Evolutionary conservation across 1,284 basidiomycete genomes (phyloP).

Genomic region (Xerocomus cyaneibrunnescens): DNA sequence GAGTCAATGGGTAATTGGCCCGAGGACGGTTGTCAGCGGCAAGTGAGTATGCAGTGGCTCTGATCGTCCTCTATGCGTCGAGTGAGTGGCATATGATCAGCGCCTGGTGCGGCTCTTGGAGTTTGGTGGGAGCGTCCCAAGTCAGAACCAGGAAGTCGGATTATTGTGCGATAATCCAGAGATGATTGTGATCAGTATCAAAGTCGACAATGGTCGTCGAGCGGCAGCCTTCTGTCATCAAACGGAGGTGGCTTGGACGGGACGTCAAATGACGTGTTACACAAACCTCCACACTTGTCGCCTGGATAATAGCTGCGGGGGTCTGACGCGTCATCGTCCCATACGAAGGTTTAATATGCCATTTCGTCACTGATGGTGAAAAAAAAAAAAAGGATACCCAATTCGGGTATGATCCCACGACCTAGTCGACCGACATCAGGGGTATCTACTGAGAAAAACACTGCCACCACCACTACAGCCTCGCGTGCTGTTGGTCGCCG

Average conservation of each 20-base stretch:
- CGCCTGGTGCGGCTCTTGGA: conserved; percentile 24
- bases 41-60: conserved; percentile 14
- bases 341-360: conserved; percentile 43
- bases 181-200: conserved; percentile 23
- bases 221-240: conserved; percentile 27
- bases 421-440: too few species aligned
- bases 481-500: not conserved
- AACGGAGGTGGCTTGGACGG: conserved; percentile 20
- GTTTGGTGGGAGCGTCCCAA: conserved; percentile 10
- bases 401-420: too few species aligned
- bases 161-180: conserved; percentile 31
- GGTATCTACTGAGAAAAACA: not conserved
- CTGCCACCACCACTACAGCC: not conserved
- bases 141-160: conserved; percentile 25
- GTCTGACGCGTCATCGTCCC: conserved; percentile 28
- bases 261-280: conserved; percentile 19
- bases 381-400: too few species aligned
- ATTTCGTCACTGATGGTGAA: too few species aligned
- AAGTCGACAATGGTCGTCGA: conserved; percentile 30
- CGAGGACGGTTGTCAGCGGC: conserved; percentile 34
- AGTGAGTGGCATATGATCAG: conserved; percentile 12
- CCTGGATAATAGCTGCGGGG: conserved; percentile 37
- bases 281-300: conserved; percentile 27
- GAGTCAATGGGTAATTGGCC: too few species aligned
- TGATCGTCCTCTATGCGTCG: conserved; percentile 31